Evolutionary conservation across 2,329 filamentous ascomycete species (phyloP).

Genomic region (Penicillium sp.): DNA sequence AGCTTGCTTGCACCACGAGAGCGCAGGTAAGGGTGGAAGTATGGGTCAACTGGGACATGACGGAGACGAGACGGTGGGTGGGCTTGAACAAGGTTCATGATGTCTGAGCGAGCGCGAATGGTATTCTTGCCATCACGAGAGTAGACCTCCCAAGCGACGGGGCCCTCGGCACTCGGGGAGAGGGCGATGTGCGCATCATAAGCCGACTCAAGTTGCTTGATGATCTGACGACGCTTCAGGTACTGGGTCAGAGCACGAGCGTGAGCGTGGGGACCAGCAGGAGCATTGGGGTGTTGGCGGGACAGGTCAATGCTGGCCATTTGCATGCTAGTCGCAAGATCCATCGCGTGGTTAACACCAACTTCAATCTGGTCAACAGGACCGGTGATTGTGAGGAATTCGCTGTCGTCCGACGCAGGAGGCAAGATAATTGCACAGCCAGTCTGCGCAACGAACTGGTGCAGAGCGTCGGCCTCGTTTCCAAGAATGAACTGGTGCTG

Average conservation of each 20-base stretch:
- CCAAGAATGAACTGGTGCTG: constrained; percentile 95
- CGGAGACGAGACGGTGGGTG: constrained; percentile 48
- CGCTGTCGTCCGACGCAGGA: constrained; percentile 72
- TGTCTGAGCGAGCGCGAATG: constrained; percentile 50
- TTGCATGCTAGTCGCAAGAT: constrained; percentile 84
- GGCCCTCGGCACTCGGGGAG: constrained; percentile 64
- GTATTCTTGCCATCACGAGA: constrained; percentile 80
- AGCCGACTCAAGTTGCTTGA: constrained; percentile 75
- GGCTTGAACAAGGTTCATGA: constrained; percentile 50
- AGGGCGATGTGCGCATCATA: constrained; percentile 88
- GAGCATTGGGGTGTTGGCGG: constrained; percentile 72
- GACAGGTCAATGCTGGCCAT: constrained; percentile 80
- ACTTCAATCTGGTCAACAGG: constrained; percentile 70
- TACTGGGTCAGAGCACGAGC: constrained; percentile 87
- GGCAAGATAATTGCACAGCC: constrained; percentile 86
- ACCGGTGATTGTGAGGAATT: constrained; percentile 82
- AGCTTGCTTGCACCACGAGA: constrained; percentile 40
- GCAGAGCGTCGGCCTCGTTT: constrained; percentile 72
- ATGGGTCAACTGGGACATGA: constrained; percentile 49
- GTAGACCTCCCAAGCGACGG: constrained; percentile 83
- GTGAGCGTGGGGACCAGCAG: constrained; percentile 71
- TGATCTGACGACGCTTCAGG: constrained; percentile 75
- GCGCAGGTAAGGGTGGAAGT: constrained; percentile 50
- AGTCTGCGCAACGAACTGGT: constrained; percentile 87
- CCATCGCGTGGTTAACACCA: constrained; percentile 81